Evolutionary conservation across 257 asterid genomes (phyloP).

Genomic region (Nicotiana undulata): DNA sequence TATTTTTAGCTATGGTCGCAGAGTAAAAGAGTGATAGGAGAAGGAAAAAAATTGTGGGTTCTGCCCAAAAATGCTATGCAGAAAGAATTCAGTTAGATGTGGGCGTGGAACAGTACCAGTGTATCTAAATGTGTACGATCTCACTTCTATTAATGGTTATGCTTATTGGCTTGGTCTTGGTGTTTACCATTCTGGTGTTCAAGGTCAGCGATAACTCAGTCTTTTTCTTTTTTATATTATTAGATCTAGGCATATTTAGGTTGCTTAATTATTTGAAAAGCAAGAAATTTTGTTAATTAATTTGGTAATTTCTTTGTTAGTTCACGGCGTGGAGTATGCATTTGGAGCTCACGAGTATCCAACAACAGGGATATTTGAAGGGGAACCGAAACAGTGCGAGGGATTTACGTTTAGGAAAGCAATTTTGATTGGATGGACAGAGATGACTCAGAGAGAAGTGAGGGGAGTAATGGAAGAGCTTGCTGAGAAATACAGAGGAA

Average conservation of each 20-base stretch:
- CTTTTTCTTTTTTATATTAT: no score
- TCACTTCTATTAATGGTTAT: constrained; percentile 66
- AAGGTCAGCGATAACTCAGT: constrained; percentile 37
- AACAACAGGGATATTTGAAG: constrained; percentile 46
- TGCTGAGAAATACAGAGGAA: constrained; percentile 30
- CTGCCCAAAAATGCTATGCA: constrained; percentile 48
- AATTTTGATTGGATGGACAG: constrained; percentile 45
- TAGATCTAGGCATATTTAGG: not conserved
- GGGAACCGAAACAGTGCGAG: constrained; percentile 39
- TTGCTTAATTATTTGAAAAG: not conserved
- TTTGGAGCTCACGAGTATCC: constrained; percentile 46
- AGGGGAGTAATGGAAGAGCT: constrained; percentile 33
- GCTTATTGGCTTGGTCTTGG: constrained; percentile 95
- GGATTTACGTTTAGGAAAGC: constrained; percentile 46
- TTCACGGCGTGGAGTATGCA: constrained; percentile 46
- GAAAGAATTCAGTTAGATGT: constrained; percentile 37
- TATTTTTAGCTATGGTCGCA: not conserved
- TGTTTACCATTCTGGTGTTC: constrained; percentile 83
- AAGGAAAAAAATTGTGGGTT: not conserved
- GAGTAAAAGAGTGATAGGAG: not conserved
- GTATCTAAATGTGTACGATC: constrained; percentile 71
- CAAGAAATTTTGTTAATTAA: not conserved
- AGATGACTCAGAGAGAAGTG: constrained; percentile 23
- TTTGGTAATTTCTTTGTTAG: constrained; percentile 10
- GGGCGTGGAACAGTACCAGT: constrained; percentile 64